phyloP scores from a whole-genome alignment of 768 basidiomycete species.

The Agaricus sinodeliciosus region DNA sequence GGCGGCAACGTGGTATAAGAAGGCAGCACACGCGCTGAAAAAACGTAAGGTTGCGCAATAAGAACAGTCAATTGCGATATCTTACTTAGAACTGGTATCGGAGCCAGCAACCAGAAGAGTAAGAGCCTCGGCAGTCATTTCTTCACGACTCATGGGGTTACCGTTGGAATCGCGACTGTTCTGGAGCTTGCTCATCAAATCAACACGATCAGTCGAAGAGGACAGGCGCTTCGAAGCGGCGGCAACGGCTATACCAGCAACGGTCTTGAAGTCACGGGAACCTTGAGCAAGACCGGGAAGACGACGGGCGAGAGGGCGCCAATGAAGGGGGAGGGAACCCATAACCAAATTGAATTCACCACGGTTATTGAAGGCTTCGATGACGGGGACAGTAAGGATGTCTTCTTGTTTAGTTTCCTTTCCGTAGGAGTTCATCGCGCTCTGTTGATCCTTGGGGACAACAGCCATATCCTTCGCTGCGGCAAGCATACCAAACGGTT shows the following conservation, averaged over 20 bases:
- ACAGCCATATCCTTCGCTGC: slow-evolving; percentile 70
- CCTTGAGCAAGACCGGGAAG: slow-evolving; percentile 76
- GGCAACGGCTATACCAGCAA: slow-evolving; percentile 76
- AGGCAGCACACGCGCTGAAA: slow-evolving; percentile 78
- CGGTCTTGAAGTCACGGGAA: slow-evolving; percentile 52
- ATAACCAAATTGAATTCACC: slow-evolving; percentile 84
- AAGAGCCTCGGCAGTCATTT: slow-evolving; percentile 83
- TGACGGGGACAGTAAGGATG: slow-evolving; percentile 64
- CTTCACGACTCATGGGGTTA: slow-evolving; percentile 70
- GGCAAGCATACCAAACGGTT: slow-evolving; percentile 86
- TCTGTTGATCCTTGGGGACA: slow-evolving; percentile 51
- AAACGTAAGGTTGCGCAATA: background rate
- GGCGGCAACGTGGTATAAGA: slow-evolving; percentile 74
- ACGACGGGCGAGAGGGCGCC: slow-evolving; percentile 56
- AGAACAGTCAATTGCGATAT: slow-evolving; percentile 1
- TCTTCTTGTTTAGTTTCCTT: slow-evolving; percentile 33
- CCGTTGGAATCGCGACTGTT: slow-evolving; percentile 71
- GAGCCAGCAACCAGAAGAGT: slow-evolving; percentile 86
- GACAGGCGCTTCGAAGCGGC: slow-evolving; percentile 71
- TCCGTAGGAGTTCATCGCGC: slow-evolving; percentile 52
- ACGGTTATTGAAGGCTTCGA: slow-evolving; percentile 82
- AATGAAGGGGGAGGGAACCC: slow-evolving; percentile 70
- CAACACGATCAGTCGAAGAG: slow-evolving; percentile 64
- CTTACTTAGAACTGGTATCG: slow-evolving; percentile 90
- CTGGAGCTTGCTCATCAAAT: slow-evolving; percentile 78